Conservation (phyloP, 2,329 filamentous ascomycete genomes). For the Didymella pomorum region DNA sequence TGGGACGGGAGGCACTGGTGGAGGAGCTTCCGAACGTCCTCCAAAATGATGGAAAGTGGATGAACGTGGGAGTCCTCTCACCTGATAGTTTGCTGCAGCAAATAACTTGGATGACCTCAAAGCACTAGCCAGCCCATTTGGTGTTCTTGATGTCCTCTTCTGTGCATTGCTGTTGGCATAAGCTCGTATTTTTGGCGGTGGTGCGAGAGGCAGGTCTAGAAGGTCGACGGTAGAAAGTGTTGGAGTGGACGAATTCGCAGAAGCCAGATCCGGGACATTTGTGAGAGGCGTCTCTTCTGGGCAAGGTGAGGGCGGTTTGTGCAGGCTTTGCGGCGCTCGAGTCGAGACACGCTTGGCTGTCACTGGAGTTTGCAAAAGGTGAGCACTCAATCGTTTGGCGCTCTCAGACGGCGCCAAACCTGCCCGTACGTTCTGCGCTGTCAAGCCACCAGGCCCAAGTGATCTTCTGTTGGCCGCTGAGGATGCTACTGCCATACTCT, state of each 20-base stretch:
- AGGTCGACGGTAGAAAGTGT: constrained; percentile 3
- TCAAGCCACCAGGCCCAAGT: constrained; percentile 21
- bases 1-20: constrained; percentile 39
- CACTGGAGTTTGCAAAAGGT: constrained; percentile 31
- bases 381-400: constrained; percentile 31
- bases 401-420: constrained; percentile 23
- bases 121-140: constrained; percentile 30
- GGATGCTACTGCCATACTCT: constrained; percentile 29
- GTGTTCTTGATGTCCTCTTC: constrained; percentile 32
- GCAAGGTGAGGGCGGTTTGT: background rate
- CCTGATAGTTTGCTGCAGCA: constrained; percentile 39
- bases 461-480: constrained; percentile 27
- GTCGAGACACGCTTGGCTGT: constrained; percentile 27
- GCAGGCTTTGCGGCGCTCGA: constrained; percentile 13
- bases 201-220: constrained; percentile 5
- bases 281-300: constrained; percentile 13
- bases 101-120: constrained; percentile 33
- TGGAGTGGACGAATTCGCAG: constrained; percentile 29
- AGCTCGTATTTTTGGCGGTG: constrained; percentile 17
- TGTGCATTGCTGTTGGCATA: constrained; percentile 29
- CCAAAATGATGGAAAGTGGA: constrained; percentile 39
- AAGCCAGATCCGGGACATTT: constrained; percentile 27
- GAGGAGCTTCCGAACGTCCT: constrained; percentile 23
- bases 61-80: constrained; percentile 45
- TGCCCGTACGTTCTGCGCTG: constrained; percentile 28